Percentiles rank a stretch among this genome's conserved stretches.
phyloP scores from a whole-genome alignment of 345 rosid genomes.

The Cardamine occulta region DNA sequence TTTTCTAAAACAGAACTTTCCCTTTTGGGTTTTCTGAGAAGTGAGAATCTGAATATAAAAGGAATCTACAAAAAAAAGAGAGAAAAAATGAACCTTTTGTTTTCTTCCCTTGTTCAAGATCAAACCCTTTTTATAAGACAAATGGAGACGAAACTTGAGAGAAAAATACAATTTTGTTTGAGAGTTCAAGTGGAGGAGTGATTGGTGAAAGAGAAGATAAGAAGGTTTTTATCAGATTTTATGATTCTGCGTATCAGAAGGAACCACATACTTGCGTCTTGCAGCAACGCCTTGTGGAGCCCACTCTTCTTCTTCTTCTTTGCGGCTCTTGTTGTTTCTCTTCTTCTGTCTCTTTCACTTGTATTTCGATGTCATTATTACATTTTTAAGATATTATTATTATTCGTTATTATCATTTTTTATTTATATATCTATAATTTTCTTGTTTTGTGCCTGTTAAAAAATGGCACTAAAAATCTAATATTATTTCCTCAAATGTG shows the following conservation, averaged over 20 bases:
- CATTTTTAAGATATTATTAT: neutral
- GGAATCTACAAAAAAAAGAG: conserved; percentile 4
- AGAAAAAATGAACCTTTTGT: conserved; percentile 3
- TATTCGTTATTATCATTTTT: neutral
- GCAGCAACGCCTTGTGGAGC: conserved; percentile 1
- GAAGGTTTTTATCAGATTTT: conserved; percentile 10
- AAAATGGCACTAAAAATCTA: neutral
- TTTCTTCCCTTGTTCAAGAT: conserved; percentile 6
- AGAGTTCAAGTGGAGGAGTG: conserved; percentile 18
- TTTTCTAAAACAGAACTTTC: conserved; percentile 7
- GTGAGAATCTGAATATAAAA: conserved; percentile 8
- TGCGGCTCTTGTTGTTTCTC: conserved; percentile 41
- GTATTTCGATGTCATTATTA: neutral
- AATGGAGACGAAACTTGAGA: conserved; percentile 23
- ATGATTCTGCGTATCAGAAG: conserved; percentile 33
- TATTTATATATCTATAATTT: neutral
- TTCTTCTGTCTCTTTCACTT: conserved; percentile 26
- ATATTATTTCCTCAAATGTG: neutral
- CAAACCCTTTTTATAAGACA: conserved; percentile 3
- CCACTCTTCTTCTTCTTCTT: conserved; percentile 29
- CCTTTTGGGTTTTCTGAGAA: conserved; percentile 1
- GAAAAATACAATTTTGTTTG: neutral
- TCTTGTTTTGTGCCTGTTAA: neutral
- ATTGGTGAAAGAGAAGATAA: conserved; percentile 36
- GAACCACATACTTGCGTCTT: conserved; percentile 34